Evolutionary conservation across 139 green algal species (phyloP).

Genomic region (Coccomyxa sp.): DNA sequence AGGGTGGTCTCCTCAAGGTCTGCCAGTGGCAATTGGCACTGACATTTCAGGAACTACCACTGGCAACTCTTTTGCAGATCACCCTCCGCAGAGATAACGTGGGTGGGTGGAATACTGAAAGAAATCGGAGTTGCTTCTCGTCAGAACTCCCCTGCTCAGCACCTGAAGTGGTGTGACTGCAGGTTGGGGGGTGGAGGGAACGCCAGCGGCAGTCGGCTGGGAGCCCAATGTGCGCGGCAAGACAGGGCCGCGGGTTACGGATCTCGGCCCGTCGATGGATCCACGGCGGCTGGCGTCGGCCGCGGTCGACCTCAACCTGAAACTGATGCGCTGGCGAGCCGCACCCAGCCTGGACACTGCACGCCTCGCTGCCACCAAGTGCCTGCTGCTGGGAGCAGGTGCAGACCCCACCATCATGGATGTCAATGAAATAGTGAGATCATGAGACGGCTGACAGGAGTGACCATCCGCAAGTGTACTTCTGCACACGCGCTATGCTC

Average conservation of each 20-base stretch:
- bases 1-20: too few relatives aligned
- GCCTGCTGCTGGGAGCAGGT: slow-evolving; percentile 88
- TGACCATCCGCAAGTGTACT: too few relatives aligned
- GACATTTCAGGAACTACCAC: not conserved
- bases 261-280: slow-evolving; percentile 73
- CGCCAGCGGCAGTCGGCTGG: slow-evolving; percentile 62
- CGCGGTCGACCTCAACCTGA: slow-evolving; percentile 91
- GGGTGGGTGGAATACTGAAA: too few relatives aligned
- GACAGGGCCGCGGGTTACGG: slow-evolving; percentile 38
- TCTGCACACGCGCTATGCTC: too few relatives aligned
- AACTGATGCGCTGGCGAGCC: slow-evolving; percentile 94
- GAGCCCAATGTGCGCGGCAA: slow-evolving; percentile 61
- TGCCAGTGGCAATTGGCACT: too few relatives aligned
- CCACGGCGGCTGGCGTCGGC: slow-evolving; percentile 50
- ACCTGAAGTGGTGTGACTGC: not conserved
- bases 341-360: slow-evolving; percentile 69
- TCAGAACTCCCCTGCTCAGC: not conserved
- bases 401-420: slow-evolving; percentile 16
- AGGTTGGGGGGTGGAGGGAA: not conserved
- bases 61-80: not conserved
- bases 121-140: not conserved
- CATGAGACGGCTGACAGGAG: not conserved
- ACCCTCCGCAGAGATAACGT: not conserved
- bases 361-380: slow-evolving; percentile 50
- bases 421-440: not conserved